Evolutionary conservation across 768 basidiomycete species (phyloP).

Genomic region (Leccinum fibrillosum): DNA sequence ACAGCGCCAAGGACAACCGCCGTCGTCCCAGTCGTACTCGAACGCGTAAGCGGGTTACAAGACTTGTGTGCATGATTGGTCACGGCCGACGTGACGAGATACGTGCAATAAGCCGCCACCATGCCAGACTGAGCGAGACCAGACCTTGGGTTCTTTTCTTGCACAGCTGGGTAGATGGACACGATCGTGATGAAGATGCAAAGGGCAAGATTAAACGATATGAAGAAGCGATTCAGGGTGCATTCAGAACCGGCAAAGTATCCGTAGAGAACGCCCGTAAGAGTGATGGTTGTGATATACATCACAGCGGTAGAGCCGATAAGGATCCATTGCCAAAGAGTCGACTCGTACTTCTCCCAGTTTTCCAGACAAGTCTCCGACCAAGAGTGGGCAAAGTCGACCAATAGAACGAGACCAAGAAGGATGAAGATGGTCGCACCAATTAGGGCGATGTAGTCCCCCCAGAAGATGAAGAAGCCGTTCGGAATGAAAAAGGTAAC

Average conservation of each 20-base stretch:
- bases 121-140: conserved; percentile 94
- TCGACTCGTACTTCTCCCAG: conserved; percentile 86
- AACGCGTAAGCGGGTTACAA: conserved; percentile 86
- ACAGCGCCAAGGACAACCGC: conserved; percentile 87
- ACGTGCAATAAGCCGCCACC: conserved; percentile 98
- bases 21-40: conserved; percentile 71
- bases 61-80: conserved; percentile 82
- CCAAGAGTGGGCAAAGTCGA: conserved; percentile 99
- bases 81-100: conserved; percentile 90
- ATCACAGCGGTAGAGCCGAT: conserved; percentile 88
- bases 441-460: conserved; percentile 86
- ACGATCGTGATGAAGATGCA: conserved; percentile 76
- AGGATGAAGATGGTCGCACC: conserved; percentile 96
- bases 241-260: conserved; percentile 90
- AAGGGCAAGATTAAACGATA: conserved; percentile 87
- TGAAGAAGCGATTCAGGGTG: conserved; percentile 94
- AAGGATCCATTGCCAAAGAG: conserved; percentile 94
- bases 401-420: conserved; percentile 92
- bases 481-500: conserved; percentile 95
- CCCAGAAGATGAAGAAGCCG: conserved; percentile 98
- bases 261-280: conserved; percentile 86
- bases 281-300: conserved; percentile 79
- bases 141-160: conserved; percentile 90
- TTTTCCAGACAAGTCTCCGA: conserved; percentile 95
- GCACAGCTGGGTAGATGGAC: conserved; percentile 81